Evolutionary conservation across 75 land plant species (phyloP).

Genomic region (Azolla pinnata): DNA sequence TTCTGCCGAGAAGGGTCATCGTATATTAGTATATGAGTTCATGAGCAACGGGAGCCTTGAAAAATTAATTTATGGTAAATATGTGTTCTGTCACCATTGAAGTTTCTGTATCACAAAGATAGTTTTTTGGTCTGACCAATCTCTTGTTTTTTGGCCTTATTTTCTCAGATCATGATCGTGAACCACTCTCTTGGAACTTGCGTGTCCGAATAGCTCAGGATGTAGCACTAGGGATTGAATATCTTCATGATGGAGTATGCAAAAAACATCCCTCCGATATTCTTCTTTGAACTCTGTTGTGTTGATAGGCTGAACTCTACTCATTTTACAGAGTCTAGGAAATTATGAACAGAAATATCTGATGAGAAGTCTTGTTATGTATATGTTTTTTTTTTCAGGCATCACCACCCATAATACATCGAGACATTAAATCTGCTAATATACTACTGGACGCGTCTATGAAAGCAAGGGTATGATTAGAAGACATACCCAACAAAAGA

Average conservation of each 20-base stretch:
- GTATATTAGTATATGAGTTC: slow-evolving; percentile 82
- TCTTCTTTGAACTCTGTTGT: not conserved
- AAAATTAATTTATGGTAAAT: slow-evolving; percentile 60
- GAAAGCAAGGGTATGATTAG: slow-evolving; percentile 72
- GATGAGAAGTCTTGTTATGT: not conserved
- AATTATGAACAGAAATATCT: not conserved
- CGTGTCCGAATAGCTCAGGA: slow-evolving; percentile 80
- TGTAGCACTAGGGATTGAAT: slow-evolving; percentile 84
- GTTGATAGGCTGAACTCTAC: not conserved
- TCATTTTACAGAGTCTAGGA: not conserved
- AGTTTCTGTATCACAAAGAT: not conserved
- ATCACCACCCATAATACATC: slow-evolving; percentile 84
- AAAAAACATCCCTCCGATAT: too few relatives aligned
- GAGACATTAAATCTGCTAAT: slow-evolving; percentile 93
- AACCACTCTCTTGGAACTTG: slow-evolving; percentile 68
- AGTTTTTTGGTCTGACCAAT: not conserved
- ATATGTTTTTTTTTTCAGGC: slow-evolving; percentile 39
- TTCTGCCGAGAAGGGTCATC: slow-evolving; percentile 75
- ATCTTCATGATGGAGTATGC: slow-evolving; percentile 95
- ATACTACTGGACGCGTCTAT: slow-evolving; percentile 79
- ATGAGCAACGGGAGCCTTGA: slow-evolving; percentile 86
- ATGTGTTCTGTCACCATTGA: not conserved
- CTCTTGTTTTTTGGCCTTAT: not conserved
- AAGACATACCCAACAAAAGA: not conserved
- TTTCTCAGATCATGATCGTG: slow-evolving; percentile 40